These are phyloP conservation scores for Claviceps sp. DNA, from an alignment of 2,329 filamentous ascomycete genomes.

Conservation along the genomic window DNA sequence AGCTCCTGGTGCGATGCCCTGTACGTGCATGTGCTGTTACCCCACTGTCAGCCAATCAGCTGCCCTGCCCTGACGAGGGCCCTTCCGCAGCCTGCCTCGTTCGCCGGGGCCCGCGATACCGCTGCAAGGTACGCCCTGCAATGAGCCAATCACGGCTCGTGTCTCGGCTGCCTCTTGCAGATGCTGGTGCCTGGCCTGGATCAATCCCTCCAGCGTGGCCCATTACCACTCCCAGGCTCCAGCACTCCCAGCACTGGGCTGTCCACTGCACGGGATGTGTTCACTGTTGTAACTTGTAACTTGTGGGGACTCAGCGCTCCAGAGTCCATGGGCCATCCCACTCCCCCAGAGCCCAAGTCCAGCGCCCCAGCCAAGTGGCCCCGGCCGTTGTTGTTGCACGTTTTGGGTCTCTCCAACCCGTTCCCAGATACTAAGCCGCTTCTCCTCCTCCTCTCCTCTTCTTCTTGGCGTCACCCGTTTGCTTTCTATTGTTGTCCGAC, in stretches of 20 bases:
- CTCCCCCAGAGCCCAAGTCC: background rate
- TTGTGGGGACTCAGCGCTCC: background rate
- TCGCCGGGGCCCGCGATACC: constrained; percentile 3
- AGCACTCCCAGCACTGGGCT: background rate
- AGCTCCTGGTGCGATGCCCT: background rate
- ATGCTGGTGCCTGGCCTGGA: too few species aligned
- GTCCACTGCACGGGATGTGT: background rate
- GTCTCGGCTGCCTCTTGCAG: background rate
- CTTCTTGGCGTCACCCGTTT: constrained; percentile 20
- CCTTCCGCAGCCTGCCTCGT: constrained; percentile 8
- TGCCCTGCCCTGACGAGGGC: background rate
- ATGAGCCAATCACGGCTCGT: background rate
- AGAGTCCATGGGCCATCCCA: background rate
- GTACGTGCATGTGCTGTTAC: background rate
- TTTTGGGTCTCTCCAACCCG: constrained; percentile 1
- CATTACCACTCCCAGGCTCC: too few species aligned
- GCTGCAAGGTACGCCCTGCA: constrained; percentile 5
- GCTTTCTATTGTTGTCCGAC: constrained; percentile 22
- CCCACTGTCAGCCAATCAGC: background rate
- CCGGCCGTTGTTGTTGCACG: background rate
- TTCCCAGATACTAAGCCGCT: constrained; percentile 12
- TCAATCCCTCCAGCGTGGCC: too few species aligned
- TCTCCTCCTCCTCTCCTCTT: constrained; percentile 13
- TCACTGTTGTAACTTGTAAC: background rate
- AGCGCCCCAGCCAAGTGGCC: background rate